Base-by-base conservation (phyloP, 2,329 filamentous ascomycete species). In the Elsinoe australis region DNA sequence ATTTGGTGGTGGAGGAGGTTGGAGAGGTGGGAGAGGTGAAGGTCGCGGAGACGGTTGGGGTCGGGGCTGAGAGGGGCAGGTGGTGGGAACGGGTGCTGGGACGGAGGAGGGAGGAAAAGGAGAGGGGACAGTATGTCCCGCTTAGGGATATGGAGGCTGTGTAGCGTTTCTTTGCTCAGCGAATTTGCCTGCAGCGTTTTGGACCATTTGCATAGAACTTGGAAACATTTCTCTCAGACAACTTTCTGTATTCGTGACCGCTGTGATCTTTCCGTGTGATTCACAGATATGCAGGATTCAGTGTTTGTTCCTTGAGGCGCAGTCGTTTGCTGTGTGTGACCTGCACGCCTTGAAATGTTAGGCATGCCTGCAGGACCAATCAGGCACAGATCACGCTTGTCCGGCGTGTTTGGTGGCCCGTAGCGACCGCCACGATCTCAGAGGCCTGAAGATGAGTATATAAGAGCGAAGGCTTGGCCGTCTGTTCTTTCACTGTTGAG, bases 1-100 rank as follows among this genome's bases (percentile, higher is more conserved):
- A 85, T 55, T 76, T 77, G 5, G 71, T 73, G 10, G 69, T 83
- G 24, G 56, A 61, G 19, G 48, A 53, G 15, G 56, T 53, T 5
- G 54, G 55, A 2, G 33, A 52, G 8, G 53, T 53, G n/a, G 47
- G 45, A 3, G 21, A 47, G 47, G 32, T 46, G 14, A 24, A 32
- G 44, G 47, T 35, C 18, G 49, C 8, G 17, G n/a, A 42, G 17
- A 18, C 29, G 28, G 24, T 6, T 21, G 28, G 17, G 19, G 34
- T 4, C 9, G 17, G 2, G 21, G 18, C 2, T 47, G 44, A n/a
- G n/a, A n/a, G 44, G 28, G 44, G 9, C 29, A 26, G 28, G 14
- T 17, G 19, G 32, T 1, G 2, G 52, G 52, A 26, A 38, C 1
- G 2, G 52, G 52, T n/a, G 21, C 57, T 56, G 12, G 62, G 64